These are phyloP conservation scores for Quercus variabilis DNA, from an alignment of 306 rosid genomes.

Conservation along the genomic window DNA sequence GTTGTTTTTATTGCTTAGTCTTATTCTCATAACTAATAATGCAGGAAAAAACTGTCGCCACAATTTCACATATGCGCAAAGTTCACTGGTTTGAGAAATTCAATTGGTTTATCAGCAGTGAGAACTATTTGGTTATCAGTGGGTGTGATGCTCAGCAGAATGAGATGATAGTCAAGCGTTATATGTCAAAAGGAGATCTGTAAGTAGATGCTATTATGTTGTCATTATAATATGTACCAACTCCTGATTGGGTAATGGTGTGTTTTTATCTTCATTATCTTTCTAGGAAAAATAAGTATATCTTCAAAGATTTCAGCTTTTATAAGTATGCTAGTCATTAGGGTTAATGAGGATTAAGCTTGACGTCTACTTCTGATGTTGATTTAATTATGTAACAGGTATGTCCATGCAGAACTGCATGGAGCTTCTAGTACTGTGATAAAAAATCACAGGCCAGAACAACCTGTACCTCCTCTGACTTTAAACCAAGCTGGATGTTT, in stretches of 20 bases:
- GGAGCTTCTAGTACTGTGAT: conserved; percentile 94
- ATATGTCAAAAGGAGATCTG: conserved; percentile 98
- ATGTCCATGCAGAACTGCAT: conserved; percentile 92
- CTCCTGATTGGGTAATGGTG: neutral
- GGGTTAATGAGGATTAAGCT: conserved; percentile 10
- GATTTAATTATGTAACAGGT: conserved; percentile 51
- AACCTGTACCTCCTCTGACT: conserved; percentile 89
- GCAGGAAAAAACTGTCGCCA: conserved; percentile 93
- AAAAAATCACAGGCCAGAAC: conserved; percentile 87
- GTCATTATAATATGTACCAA: neutral
- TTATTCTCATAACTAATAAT: conserved; percentile 20
- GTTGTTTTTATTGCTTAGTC: neutral
- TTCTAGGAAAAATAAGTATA: neutral
- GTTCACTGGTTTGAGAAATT: conserved; percentile 99
- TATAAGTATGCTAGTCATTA: neutral
- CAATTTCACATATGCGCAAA: conserved; percentile 94
- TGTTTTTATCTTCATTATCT: neutral
- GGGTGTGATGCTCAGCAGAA: conserved; percentile 99
- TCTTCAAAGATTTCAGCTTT: neutral
- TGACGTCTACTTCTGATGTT: conserved; percentile 31
- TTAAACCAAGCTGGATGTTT: conserved; percentile 94
- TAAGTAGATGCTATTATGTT: conserved; percentile 49
- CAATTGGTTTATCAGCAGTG: conserved; percentile 96
- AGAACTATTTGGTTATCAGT: conserved; percentile 95
- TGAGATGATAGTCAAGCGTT: conserved; percentile 98